Conservation (phyloP, 345 rosid species). For the Eutrema yunnanense region DNA sequence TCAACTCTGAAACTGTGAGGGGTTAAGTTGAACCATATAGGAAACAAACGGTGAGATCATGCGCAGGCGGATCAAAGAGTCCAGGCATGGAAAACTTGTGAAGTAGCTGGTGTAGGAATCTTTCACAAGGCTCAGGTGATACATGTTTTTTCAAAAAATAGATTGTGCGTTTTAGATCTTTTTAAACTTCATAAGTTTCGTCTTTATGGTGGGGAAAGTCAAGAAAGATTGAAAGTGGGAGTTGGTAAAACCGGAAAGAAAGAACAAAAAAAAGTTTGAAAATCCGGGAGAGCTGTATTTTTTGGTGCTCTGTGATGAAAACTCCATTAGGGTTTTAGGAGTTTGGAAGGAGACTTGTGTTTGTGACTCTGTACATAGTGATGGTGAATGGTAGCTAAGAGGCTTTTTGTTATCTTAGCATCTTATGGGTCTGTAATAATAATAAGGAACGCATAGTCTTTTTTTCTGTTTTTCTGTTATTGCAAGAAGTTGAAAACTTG, state of each 20-base stretch:
- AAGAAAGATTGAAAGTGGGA: conserved; percentile 33
- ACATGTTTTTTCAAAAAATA: background rate
- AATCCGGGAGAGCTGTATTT: conserved; percentile 50
- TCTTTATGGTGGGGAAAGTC: background rate
- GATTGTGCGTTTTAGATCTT: conserved; percentile 9
- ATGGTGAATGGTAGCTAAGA: conserved; percentile 14
- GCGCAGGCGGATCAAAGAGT: background rate
- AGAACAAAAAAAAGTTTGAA: background rate
- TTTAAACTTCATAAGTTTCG: background rate
- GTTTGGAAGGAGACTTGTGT: conserved; percentile 27
- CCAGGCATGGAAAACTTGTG: background rate
- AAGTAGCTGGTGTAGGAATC: conserved; percentile 4
- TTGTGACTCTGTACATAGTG: conserved; percentile 27
- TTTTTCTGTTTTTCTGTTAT: conserved; percentile 1
- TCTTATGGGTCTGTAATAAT: conserved; percentile 10
- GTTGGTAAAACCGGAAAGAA: conserved; percentile 25
- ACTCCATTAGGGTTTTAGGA: conserved; percentile 21
- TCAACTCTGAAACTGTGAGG: conserved; percentile 63
- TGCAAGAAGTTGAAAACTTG: conserved; percentile 6
- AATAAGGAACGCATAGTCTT: conserved; percentile 11
- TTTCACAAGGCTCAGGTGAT: conserved; percentile 14
- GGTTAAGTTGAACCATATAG: conserved; percentile 31
- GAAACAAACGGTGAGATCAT: conserved; percentile 9
- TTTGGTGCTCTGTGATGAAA: conserved; percentile 54
- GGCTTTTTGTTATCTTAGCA: conserved; percentile 21